phyloP scores from a whole-genome alignment of 345 rosid genomes.

The Carallia brachiata region DNA sequence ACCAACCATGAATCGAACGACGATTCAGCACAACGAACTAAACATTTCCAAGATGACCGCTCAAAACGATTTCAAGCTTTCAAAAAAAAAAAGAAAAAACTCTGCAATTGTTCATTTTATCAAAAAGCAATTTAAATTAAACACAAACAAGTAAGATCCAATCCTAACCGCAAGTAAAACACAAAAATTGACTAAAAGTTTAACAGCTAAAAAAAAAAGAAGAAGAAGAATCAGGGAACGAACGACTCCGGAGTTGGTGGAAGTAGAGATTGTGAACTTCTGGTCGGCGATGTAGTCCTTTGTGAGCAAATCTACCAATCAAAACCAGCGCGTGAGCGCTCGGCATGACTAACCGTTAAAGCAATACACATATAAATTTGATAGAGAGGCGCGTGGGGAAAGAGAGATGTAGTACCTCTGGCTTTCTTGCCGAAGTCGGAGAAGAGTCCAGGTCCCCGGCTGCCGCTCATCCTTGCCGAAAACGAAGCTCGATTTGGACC shows the following conservation, averaged over 20 bases:
- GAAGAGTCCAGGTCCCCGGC: conserved; percentile 43
- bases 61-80: no score
- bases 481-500: neutral
- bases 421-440: conserved; percentile 46
- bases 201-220: neutral
- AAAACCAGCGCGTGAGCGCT: neutral
- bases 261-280: conserved; percentile 38
- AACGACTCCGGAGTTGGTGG: conserved; percentile 41
- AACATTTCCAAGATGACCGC: no score
- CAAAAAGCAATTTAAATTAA: no score
- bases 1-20: no score
- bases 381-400: no score
- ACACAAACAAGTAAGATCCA: no score
- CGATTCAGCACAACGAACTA: no score
- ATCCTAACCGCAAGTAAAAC: no score
- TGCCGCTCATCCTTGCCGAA: conserved; percentile 23
- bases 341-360: no score
- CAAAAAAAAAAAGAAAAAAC: no score
- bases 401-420: conserved; percentile 25
- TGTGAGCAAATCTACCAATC: conserved; percentile 38
- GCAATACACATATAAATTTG: no score
- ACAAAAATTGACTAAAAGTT: neutral
- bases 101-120: no score
- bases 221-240: neutral
- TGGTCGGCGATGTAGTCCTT: conserved; percentile 48